Evolutionary conservation across 345 rosid species (phyloP).

Genomic region (Eucalyptus marginata): DNA sequence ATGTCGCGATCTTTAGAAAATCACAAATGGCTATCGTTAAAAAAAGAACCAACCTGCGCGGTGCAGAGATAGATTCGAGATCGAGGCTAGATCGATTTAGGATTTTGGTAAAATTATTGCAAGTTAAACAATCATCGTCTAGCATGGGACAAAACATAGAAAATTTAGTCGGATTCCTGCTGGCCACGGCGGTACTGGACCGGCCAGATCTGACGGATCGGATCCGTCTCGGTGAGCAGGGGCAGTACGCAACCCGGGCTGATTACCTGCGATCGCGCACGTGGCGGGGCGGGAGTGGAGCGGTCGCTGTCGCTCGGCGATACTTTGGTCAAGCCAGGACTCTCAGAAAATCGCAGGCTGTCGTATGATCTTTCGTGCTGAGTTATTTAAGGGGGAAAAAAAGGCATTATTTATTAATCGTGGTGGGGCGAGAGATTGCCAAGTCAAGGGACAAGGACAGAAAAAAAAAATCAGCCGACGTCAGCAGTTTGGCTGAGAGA

Average conservation of each 20-base stretch:
- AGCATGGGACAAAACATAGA: not conserved
- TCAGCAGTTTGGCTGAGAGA: not conserved
- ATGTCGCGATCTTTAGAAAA: not conserved
- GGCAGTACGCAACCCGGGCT: not conserved
- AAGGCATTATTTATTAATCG: not conserved
- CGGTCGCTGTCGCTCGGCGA: not conserved
- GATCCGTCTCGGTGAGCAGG: not conserved
- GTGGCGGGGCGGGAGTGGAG: not conserved
- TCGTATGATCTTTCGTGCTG: accelerated
- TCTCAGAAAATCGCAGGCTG: not conserved
- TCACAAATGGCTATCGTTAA: not conserved
- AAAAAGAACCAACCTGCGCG: too few relatives aligned
- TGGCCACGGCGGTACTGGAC: not conserved
- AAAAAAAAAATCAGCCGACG: not conserved
- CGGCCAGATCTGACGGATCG: not conserved
- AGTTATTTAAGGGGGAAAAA: not conserved
- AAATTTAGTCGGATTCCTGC: not conserved
- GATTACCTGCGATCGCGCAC: not conserved
- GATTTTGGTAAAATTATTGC: not conserved
- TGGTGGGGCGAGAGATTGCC: not conserved
- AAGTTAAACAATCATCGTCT: not conserved
- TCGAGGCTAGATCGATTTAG: not conserved
- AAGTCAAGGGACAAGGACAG: not conserved
- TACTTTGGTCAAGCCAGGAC: too few relatives aligned
- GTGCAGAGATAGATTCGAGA: not conserved